Conservation (phyloP, 2,329 filamentous ascomycete genomes). For the Ramularia collo-cygni region DNA sequence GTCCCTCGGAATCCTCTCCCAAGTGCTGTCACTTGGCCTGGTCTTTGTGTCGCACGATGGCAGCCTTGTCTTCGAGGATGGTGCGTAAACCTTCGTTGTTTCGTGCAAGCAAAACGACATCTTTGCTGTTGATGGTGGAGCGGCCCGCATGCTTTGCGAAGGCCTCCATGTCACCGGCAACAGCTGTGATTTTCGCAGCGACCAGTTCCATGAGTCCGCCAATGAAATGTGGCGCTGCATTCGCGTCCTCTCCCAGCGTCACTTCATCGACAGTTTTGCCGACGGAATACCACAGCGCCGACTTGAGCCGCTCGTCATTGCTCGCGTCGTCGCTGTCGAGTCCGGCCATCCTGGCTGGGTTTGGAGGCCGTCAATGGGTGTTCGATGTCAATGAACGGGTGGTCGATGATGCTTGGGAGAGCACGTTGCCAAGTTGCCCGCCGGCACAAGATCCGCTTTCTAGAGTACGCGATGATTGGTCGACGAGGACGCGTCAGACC, state of each 20-base stretch:
- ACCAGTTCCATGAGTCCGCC: conserved; percentile 72
- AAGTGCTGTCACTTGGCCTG: too few relatives aligned
- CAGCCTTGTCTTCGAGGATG: conserved; percentile 64
- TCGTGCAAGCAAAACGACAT: conserved; percentile 79
- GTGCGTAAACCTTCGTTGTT: conserved; percentile 78
- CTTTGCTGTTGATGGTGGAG: conserved; percentile 71
- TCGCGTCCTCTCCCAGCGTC: conserved; percentile 63
- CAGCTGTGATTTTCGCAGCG: conserved; percentile 63
- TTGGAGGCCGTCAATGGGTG: too few relatives aligned
- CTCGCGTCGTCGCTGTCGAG: conserved; percentile 9
- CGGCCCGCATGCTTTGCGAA: conserved; percentile 73
- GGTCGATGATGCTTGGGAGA: too few relatives aligned
- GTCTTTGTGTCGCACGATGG: conserved; percentile 34
- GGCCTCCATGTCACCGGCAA: conserved; percentile 52
- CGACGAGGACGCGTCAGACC: too few relatives aligned
- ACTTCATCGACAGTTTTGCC: conserved; percentile 87
- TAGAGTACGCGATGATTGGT: too few relatives aligned
- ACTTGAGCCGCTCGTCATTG: conserved; percentile 63
- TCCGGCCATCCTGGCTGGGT: conserved; percentile 2
- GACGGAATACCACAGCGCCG: conserved; percentile 75
- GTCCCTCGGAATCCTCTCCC: too few relatives aligned
- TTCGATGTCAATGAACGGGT: too few relatives aligned
- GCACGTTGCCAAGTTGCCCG: too few relatives aligned
- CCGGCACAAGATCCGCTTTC: too few relatives aligned
- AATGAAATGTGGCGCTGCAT: conserved; percentile 58